phyloP scores from a whole-genome alignment of 352 stramenopile species.

The Phytophthora foliorum region DNA sequence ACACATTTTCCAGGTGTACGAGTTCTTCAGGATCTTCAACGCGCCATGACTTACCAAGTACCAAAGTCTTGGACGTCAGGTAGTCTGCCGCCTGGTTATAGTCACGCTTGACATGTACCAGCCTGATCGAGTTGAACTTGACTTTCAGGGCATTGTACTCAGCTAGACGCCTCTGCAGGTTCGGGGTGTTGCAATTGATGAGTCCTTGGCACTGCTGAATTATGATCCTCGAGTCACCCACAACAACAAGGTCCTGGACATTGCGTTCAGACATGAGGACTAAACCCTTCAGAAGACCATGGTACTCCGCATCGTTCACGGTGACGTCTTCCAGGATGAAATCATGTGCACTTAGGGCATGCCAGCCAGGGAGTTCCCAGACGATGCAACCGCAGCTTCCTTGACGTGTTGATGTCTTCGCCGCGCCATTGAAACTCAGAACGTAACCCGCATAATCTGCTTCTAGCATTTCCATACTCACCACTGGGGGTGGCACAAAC shows the following conservation, averaged over 20 bases:
- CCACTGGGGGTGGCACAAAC: background rate
- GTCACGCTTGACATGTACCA: slow-evolving; percentile 3
- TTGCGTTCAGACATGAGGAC: too few species aligned
- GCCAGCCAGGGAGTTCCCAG: slow-evolving; percentile 5
- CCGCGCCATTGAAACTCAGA: too few species aligned
- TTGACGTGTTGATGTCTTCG: too few species aligned
- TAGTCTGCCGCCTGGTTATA: slow-evolving; percentile 1
- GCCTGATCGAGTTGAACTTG: background rate
- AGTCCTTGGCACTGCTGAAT: too few species aligned
- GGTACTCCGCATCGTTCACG: slow-evolving; percentile 8
- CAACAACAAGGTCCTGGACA: too few species aligned
- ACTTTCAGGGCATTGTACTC: background rate
- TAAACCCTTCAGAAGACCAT: background rate
- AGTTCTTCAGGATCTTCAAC: too few species aligned
- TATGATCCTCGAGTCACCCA: too few species aligned
- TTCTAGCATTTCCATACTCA: slow-evolving; percentile 13
- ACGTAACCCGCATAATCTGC: background rate
- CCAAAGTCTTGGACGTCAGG: background rate
- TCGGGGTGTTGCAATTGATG: slow-evolving; percentile 3
- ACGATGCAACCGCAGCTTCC: background rate
- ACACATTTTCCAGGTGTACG: slow-evolving; percentile 9
- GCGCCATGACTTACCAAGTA: background rate
- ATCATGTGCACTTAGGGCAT: background rate
- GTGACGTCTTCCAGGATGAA: slow-evolving; percentile 4
- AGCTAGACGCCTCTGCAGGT: background rate